Percentiles rank a stretch among this genome's conserved stretches.
Conservation (phyloP, 176 grass and related monocot genomes). For the Oryza coarctata region DNA sequence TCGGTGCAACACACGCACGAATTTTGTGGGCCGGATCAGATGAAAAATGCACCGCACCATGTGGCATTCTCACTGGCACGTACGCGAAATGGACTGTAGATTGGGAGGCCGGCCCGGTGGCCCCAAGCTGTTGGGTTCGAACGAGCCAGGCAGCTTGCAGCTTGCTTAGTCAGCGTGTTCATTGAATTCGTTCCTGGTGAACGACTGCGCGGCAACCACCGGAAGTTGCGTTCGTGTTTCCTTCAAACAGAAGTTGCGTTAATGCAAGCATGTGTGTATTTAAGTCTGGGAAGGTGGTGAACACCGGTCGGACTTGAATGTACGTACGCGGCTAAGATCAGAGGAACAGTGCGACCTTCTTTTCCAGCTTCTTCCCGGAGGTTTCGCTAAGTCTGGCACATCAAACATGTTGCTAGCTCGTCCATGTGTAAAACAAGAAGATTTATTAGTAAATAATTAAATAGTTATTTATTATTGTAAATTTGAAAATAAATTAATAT, state of each 20-base stretch:
- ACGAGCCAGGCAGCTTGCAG: not conserved
- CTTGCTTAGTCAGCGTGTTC: not conserved
- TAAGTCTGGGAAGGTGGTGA: not conserved
- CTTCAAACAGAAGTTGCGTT: not conserved
- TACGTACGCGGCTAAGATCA: not conserved
- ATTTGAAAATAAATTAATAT: no score
- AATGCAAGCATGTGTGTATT: constrained; percentile 23
- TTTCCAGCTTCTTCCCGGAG: no score
- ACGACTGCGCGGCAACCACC: constrained; percentile 6
- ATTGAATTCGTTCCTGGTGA: not conserved
- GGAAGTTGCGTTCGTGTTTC: not conserved
- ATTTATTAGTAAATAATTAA: no score
- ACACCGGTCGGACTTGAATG: not conserved
- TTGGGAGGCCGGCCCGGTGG: no score
- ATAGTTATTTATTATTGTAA: no score
- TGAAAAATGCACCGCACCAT: not conserved
- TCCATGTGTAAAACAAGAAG: no score
- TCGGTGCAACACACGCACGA: not conserved
- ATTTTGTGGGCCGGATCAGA: not conserved
- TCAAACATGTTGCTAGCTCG: not conserved
- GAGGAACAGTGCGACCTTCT: no score
- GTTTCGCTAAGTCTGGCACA: not conserved
- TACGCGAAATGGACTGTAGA: no score
- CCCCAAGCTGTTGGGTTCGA: not conserved
- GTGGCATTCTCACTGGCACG: not conserved